phyloP scores from a whole-genome alignment of 257 asterid species.

The Gentiana straminea region DNA sequence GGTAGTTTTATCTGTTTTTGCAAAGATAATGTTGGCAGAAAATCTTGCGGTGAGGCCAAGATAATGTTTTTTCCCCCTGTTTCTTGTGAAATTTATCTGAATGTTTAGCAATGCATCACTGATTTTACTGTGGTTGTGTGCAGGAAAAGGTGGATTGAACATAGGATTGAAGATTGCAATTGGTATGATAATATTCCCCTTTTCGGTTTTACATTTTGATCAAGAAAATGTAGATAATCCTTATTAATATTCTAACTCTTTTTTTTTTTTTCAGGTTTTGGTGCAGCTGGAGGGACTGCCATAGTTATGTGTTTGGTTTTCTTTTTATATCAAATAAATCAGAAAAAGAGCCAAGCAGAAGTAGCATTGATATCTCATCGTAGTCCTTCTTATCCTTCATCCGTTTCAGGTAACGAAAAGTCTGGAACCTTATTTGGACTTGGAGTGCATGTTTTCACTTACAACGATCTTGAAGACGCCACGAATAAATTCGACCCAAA shows the following conservation, averaged over 20 bases:
- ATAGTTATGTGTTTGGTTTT: constrained; percentile 17
- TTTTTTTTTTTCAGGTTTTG: constrained; percentile 22
- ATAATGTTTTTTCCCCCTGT: no score
- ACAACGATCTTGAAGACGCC: constrained; percentile 68
- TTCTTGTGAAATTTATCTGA: no score
- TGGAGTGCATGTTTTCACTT: constrained; percentile 57
- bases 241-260: not conserved
- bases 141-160: constrained; percentile 19
- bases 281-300: constrained; percentile 28
- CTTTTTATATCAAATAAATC: constrained; percentile 18
- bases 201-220: not conserved
- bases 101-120: not conserved
- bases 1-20: constrained; percentile 5
- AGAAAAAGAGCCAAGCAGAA: constrained; percentile 7
- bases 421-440: constrained; percentile 16
- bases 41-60: constrained; percentile 7
- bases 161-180: constrained; percentile 30
- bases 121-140: not conserved
- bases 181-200: constrained; percentile 34
- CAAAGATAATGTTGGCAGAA: not conserved
- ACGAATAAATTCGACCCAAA: constrained; percentile 48
- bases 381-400: constrained; percentile 39
- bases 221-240: not conserved
- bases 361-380: constrained; percentile 22
- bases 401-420: constrained; percentile 27